Evolutionary conservation across 257 asterid genomes (phyloP), one percentile per base, ranked within the genome.

Genomic region (Perilla frutescens): DNA sequence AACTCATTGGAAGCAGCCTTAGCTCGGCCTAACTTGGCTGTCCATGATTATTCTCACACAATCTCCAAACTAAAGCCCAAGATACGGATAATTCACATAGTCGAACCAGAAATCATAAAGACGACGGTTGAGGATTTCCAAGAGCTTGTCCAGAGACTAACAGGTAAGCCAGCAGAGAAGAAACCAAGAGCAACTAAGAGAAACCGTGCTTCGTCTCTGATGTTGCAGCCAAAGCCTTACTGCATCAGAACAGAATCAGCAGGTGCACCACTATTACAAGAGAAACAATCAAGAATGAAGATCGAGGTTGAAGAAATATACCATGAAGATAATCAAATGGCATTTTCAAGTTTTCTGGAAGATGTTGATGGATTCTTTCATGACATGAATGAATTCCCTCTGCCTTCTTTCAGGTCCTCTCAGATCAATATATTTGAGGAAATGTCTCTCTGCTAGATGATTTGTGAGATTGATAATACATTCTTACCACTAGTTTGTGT

Each of bases 11-110:
- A 71, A 62, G 64, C 84, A 73, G 71, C 75, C 67, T 61, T 77
- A 64, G 55, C 57, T 40, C 68, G 83, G 10, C 67, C 88, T 10
- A 81, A 79, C 76, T 73, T 79, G 62, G 15, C 65, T 64, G 57
- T 82, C 80, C 84, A 80, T 47, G 73, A 81, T 7, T 79, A 81
- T 36, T 88, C 96, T 2, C 90, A 62, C 65, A 57, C 80, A 8
- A 81, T 85, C 62, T 76, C 78, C 79, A 87, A 84, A 71, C 43
- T 68, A 39, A 90, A 83, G 88, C 96, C 96, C 0, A 90, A 87
- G 80, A 88, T 90, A 20, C 93, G 97, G 74, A 85, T 92, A 78
- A 88, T 88, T 76, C 96, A 92, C 87, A 74, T 90, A 59, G 81
- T 87, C 37, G 90, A 90, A 49, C 96, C 96, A 5, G 79, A 90